A percentile compares a stretch with the other conserved stretches of the same genome.
phyloP scores from a whole-genome alignment of 2,329 filamentous ascomycete species.

The Falciphora oryzae region DNA sequence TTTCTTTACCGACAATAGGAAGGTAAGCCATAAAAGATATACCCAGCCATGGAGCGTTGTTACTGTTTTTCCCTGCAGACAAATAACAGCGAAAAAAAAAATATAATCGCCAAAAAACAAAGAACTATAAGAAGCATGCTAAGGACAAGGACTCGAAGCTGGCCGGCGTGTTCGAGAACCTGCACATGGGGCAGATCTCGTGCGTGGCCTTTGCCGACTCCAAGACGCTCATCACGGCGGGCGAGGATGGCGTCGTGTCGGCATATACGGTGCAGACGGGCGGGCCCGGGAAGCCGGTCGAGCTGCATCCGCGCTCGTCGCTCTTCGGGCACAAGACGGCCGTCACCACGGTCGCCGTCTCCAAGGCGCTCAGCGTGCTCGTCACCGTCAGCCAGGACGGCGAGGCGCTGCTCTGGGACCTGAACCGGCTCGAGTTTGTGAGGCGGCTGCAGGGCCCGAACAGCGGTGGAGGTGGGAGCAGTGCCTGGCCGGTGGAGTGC shows the following conservation, averaged over 20 bases:
- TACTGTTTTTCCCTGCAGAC: neutral
- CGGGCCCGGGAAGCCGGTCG: conserved; percentile 58
- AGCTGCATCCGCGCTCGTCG: conserved; percentile 70
- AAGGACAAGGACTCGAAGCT: conserved; percentile 34
- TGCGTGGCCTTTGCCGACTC: conserved; percentile 81
- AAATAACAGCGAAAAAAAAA: neutral
- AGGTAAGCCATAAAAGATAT: conserved; percentile 35
- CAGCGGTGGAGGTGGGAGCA: conserved; percentile 9
- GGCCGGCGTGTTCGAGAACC: conserved; percentile 85
- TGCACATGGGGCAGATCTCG: conserved; percentile 87
- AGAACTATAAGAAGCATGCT: conserved; percentile 17
- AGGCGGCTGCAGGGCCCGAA: conserved; percentile 52
- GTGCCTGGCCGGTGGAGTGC: conserved; percentile 58
- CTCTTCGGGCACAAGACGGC: conserved; percentile 80
- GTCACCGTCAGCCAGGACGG: conserved; percentile 79
- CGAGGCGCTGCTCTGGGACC: conserved; percentile 81
- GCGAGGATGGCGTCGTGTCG: conserved; percentile 85
- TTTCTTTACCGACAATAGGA: conserved; percentile 76
- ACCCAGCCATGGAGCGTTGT: neutral
- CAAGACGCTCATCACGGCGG: conserved; percentile 84
- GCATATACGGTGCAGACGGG: conserved; percentile 68
- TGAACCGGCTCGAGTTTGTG: conserved; percentile 85
- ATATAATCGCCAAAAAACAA: neutral
- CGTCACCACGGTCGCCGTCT: conserved; percentile 76
- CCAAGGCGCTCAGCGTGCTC: conserved; percentile 81